Evolutionary conservation across 2,329 filamentous ascomycete genomes (phyloP).

Genomic region (Herpomyces periplanetae): DNA sequence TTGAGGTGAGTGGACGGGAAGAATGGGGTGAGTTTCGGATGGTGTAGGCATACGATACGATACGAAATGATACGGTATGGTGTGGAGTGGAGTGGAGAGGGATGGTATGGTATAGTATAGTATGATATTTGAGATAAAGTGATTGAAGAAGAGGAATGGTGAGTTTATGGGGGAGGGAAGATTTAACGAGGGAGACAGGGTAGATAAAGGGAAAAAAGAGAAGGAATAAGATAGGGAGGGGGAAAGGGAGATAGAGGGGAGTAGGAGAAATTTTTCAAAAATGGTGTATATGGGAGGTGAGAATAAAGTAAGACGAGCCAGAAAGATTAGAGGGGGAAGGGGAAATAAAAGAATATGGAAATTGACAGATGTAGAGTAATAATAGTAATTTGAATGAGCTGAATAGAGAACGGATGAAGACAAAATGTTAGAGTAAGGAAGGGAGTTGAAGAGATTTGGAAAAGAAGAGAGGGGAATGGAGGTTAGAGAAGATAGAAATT

Average conservation of each 20-base stretch:
- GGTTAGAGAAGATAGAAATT: slow-evolving; percentile 3
- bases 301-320: slow-evolving; percentile 7
- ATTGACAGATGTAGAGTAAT: slow-evolving; percentile 2
- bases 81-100: slow-evolving; percentile 8
- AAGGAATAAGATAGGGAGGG: slow-evolving; percentile 1
- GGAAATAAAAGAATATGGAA: slow-evolving; percentile 3
- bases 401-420: slow-evolving; percentile 2
- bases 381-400: slow-evolving; percentile 1
- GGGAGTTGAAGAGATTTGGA: slow-evolving; percentile 2
- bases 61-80: no score
- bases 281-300: slow-evolving; percentile 5
- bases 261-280: slow-evolving; percentile 5
- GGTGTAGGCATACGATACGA: no score
- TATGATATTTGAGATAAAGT: slow-evolving; percentile 1
- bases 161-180: slow-evolving; percentile 6
- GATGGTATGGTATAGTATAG: slow-evolving; percentile 4
- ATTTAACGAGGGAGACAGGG: slow-evolving; percentile 9
- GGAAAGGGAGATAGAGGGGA: slow-evolving; percentile 3
- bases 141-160: slow-evolving; percentile 4
- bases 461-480: slow-evolving; percentile 2
- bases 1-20: no score
- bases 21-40: no score
- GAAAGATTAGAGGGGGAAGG: slow-evolving; percentile 4
- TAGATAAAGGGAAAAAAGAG: slow-evolving; percentile 1
- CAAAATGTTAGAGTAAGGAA: slow-evolving; percentile 3